These are phyloP conservation scores for Chaetomiaceae sp. DNA, from an alignment of 2,329 filamentous ascomycete genomes.

Conservation along the genomic window DNA sequence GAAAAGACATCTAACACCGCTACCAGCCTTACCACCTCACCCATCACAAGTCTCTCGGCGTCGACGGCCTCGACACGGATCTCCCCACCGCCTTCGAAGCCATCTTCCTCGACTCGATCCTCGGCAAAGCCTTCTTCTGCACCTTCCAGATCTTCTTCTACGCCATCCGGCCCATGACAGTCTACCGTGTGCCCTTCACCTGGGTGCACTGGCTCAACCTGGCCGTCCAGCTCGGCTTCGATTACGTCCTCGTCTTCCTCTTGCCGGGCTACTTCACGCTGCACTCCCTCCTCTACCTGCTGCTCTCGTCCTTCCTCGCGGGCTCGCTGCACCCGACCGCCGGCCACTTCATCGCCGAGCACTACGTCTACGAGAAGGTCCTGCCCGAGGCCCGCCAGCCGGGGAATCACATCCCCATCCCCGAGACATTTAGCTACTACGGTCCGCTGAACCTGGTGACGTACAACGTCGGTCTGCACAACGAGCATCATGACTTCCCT, in stretches of 20 bases:
- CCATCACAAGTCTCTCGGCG: slow-evolving; percentile 96
- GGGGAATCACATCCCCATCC: slow-evolving; percentile 61
- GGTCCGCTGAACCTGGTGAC: slow-evolving; percentile 86
- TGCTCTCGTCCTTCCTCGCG: slow-evolving; percentile 88
- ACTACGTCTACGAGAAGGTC: slow-evolving; percentile 74
- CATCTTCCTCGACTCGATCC: slow-evolving; percentile 86
- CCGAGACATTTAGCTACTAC: slow-evolving; percentile 97
- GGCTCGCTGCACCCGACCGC: slow-evolving; percentile 91
- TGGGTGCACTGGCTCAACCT: slow-evolving; percentile 82
- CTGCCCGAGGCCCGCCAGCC: slow-evolving; percentile 52
- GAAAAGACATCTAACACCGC: no score
- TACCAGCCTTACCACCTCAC: slow-evolving; percentile 91
- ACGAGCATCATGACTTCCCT: slow-evolving; percentile 98
- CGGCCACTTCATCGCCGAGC: slow-evolving; percentile 97
- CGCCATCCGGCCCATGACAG: slow-evolving; percentile 88
- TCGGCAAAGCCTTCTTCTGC: slow-evolving; percentile 97
- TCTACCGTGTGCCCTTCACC: slow-evolving; percentile 86
- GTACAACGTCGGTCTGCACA: slow-evolving; percentile 97
- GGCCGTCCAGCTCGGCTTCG: slow-evolving; percentile 69
- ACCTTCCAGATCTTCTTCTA: slow-evolving; percentile 99
- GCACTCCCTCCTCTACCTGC: slow-evolving; percentile 72
- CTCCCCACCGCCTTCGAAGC: slow-evolving; percentile 90
- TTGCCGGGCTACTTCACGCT: slow-evolving; percentile 43
- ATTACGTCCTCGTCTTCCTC: slow-evolving; percentile 60
- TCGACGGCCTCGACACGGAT: slow-evolving; percentile 93